A percentile compares a stretch with the other conserved stretches of the same genome.
Evolutionary conservation across 2,329 filamentous ascomycete species (phyloP).

Genomic region (Camptophora hylomeconis): DNA sequence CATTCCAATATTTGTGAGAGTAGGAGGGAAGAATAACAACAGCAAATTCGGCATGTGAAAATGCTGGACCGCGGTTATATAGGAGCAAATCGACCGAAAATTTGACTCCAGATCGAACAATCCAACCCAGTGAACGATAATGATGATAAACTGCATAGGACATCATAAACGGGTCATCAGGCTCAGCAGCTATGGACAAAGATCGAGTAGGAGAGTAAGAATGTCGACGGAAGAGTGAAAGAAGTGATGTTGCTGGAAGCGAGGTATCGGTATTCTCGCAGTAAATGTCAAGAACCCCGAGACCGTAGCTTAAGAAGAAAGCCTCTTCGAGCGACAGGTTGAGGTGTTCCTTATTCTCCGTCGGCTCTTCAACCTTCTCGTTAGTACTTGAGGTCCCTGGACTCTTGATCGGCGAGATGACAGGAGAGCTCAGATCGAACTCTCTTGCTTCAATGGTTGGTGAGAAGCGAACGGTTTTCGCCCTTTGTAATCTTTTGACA

Average conservation of each 20-base stretch:
- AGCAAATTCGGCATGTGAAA: conserved; percentile 89
- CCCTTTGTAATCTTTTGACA: conserved; percentile 10
- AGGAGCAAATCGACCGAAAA: conserved; percentile 93
- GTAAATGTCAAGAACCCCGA: conserved; percentile 58
- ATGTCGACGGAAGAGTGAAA: conserved; percentile 54
- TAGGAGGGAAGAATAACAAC: conserved; percentile 76
- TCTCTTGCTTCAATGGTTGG: conserved; percentile 53
- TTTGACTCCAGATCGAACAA: conserved; percentile 82
- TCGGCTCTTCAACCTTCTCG: conserved; percentile 4
- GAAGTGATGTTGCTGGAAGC: conserved; percentile 44
- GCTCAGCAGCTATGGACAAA: conserved; percentile 35
- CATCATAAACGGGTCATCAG: conserved; percentile 74
- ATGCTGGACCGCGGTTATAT: conserved; percentile 84
- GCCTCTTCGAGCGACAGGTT: conserved; percentile 83
- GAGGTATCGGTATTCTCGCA: conserved; percentile 23
- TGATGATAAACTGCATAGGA: conserved; percentile 90
- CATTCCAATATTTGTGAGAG: conserved; percentile 56
- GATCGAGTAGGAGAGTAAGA: conserved; percentile 54
- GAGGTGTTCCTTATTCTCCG: conserved; percentile 61
- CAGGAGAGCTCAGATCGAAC: conserved; percentile 27
- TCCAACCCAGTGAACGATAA: conserved; percentile 90
- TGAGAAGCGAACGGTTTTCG: conserved; percentile 59
- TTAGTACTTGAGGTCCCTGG: conserved; percentile 10
- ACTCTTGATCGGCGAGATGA: conserved; percentile 17
- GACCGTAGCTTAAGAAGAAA: conserved; percentile 73